These are phyloP conservation scores for Ogataea trehalophila DNA, from an alignment of 805 yeast species.

Conservation along the genomic window DNA sequence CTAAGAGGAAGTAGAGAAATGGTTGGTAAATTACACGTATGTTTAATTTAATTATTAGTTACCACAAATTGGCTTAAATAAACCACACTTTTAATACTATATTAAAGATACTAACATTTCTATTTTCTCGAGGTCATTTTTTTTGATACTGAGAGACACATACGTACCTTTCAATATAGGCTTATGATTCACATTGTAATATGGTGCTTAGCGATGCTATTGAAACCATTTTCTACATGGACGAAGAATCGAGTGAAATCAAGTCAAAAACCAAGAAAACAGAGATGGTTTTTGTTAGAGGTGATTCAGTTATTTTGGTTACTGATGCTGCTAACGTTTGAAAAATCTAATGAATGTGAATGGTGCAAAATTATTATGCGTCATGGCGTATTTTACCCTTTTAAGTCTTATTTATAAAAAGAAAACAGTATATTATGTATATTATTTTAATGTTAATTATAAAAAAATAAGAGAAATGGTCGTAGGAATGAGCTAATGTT, in stretches of 20 bases:
- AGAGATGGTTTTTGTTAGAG: slow-evolving; percentile 93
- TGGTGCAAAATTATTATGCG: not conserved
- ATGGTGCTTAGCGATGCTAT: slow-evolving; percentile 90
- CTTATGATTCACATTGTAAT: slow-evolving; percentile 95
- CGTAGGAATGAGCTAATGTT: not conserved
- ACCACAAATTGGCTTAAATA: no score
- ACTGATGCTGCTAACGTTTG: slow-evolving; percentile 31
- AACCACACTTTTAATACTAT: no score
- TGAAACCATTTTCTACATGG: slow-evolving; percentile 68
- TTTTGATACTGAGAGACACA: not conserved
- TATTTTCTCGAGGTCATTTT: not conserved
- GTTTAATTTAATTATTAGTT: slow-evolving; percentile 16
- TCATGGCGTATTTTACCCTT: not conserved
- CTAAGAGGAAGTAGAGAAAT: slow-evolving; percentile 92
- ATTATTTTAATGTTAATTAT: not conserved
- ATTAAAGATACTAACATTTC: no score
- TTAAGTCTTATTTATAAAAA: not conserved
- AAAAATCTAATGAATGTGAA: not conserved
- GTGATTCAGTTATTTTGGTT: slow-evolving; percentile 91
- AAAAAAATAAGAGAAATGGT: not conserved
- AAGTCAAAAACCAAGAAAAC: slow-evolving; percentile 50
- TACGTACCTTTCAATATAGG: slow-evolving; percentile 29
- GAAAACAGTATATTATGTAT: not conserved
- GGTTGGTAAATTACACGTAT: slow-evolving; percentile 78
- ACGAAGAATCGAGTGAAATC: slow-evolving; percentile 41